These are phyloP conservation scores for Aquilaria agallochum DNA, from an alignment of 441 rosid species.

Conservation along the genomic window DNA sequence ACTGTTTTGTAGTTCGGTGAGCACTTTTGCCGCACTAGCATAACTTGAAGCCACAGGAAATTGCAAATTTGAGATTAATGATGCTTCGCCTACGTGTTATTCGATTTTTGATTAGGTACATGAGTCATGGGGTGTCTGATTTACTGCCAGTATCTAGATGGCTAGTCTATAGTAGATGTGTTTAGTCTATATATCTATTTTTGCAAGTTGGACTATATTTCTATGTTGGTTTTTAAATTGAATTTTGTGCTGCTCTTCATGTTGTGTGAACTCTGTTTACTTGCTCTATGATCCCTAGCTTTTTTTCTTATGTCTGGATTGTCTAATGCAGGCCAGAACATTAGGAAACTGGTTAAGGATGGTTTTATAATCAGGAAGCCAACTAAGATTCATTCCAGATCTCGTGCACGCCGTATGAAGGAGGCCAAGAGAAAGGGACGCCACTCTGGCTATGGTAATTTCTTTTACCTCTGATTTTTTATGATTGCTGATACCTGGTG, in stretches of 20 bases:
- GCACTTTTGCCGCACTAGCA: no score
- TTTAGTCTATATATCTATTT: neutral
- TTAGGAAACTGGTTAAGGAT: slow-evolving; percentile 50
- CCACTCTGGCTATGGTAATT: slow-evolving; percentile 46
- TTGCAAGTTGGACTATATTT: neutral
- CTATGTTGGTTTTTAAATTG: no score
- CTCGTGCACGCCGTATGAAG: slow-evolving; percentile 36
- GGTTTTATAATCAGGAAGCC: slow-evolving; percentile 54
- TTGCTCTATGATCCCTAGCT: no score
- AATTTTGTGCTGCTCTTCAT: no score
- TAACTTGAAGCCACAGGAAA: no score
- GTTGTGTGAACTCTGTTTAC: no score
- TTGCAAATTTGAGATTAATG: no score
- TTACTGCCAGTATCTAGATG: neutral
- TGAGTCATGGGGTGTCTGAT: neutral
- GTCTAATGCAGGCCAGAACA: slow-evolving; percentile 52
- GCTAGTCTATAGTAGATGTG: neutral
- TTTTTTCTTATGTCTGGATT: neutral
- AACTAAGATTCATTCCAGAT: slow-evolving; percentile 42
- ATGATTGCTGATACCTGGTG: neutral
- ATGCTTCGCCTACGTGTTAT: no score
- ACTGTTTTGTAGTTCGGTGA: no score
- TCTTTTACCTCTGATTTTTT: neutral
- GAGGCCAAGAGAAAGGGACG: slow-evolving; percentile 46
- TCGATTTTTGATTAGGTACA: no score